A percentile compares a stretch with the other conserved stretches of the same genome.
These are phyloP conservation scores for Alternaria sp. DNA, from an alignment of 2,329 filamentous ascomycete genomes.

Conservation along the genomic window DNA sequence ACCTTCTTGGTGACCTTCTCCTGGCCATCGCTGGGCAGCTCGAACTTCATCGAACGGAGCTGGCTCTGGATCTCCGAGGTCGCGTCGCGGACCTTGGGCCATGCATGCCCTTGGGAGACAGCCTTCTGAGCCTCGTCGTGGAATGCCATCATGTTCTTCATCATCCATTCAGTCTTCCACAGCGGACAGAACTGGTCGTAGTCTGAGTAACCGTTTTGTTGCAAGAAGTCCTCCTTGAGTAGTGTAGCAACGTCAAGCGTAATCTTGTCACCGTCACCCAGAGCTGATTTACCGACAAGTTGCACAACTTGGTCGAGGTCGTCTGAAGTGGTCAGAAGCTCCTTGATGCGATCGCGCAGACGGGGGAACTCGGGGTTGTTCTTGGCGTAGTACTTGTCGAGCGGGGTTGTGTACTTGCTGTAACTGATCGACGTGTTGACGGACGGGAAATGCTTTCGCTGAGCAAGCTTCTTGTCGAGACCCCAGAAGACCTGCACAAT, in stretches of 20 bases:
- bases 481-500: slow-evolving; percentile 99
- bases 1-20: slow-evolving; percentile 86
- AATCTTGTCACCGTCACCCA: slow-evolving; percentile 98
- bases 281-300: slow-evolving; percentile 94
- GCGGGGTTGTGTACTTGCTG: slow-evolving; percentile 90
- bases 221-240: slow-evolving; percentile 97
- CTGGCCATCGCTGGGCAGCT: slow-evolving; percentile 86
- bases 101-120: slow-evolving; percentile 87
- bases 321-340: slow-evolving; percentile 92
- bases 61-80: slow-evolving; percentile 86
- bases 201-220: slow-evolving; percentile 99
- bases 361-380: slow-evolving; percentile 93
- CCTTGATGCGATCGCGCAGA: slow-evolving; percentile 90
- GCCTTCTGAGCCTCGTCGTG: slow-evolving; percentile 98
- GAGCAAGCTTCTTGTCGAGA: slow-evolving; percentile 98
- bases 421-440: slow-evolving; percentile 96
- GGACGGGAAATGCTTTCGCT: slow-evolving; percentile 98
- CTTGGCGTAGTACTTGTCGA: slow-evolving; percentile 95
- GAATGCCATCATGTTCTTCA: slow-evolving; percentile 99
- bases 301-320: slow-evolving; percentile 99
- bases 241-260: slow-evolving; percentile 90
- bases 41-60: slow-evolving; percentile 95
- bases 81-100: slow-evolving; percentile 91
- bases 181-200: slow-evolving; percentile 99
- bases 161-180: slow-evolving; percentile 99